Percentiles rank a stretch among this genome's conserved stretches.
phyloP scores from a whole-genome alignment of 306 rosid species.

The Crataegus laevigata region DNA sequence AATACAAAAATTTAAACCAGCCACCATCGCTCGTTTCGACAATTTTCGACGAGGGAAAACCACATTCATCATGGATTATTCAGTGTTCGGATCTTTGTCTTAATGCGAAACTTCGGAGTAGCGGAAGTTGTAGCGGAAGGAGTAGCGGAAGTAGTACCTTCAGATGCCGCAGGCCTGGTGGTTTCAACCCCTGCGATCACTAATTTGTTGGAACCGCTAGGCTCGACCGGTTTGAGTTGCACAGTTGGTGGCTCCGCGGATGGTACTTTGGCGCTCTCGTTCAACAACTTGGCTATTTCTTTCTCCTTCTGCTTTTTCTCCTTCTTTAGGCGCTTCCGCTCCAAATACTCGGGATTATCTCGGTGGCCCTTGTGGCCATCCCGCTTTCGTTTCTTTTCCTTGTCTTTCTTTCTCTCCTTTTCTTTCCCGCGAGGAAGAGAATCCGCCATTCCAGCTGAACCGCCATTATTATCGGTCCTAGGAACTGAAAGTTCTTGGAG shows the following conservation, averaged over 20 bases:
- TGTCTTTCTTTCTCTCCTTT: slow-evolving; percentile 49
- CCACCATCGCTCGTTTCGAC: neutral
- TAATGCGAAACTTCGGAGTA: slow-evolving; percentile 71
- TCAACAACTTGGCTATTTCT: slow-evolving; percentile 54
- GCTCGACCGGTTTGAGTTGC: slow-evolving; percentile 41
- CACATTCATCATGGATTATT: slow-evolving; percentile 32
- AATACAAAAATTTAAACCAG: neutral
- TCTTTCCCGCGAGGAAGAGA: slow-evolving; percentile 41
- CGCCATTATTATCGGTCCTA: slow-evolving; percentile 39
- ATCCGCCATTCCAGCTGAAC: slow-evolving; percentile 27
- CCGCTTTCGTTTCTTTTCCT: slow-evolving; percentile 71
- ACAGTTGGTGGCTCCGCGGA: slow-evolving; percentile 20
- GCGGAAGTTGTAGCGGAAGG: slow-evolving; percentile 46
- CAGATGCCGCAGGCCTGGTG: slow-evolving; percentile 43
- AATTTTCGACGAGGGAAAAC: neutral
- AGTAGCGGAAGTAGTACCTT: slow-evolving; percentile 49
- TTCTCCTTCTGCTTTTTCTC: slow-evolving; percentile 72
- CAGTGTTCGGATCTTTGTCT: slow-evolving; percentile 51
- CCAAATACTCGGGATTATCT: slow-evolving; percentile 67
- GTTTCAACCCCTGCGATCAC: slow-evolving; percentile 22
- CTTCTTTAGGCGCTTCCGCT: slow-evolving; percentile 72
- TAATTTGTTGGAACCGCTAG: slow-evolving; percentile 42
- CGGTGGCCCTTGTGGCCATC: slow-evolving; percentile 43
- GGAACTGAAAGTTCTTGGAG: slow-evolving; percentile 68
- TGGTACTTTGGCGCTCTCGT: slow-evolving; percentile 21